These are phyloP conservation scores for Symbiotaphrina buchneri DNA, from an alignment of 495 filamentous ascomycete species.

Conservation along the genomic window DNA sequence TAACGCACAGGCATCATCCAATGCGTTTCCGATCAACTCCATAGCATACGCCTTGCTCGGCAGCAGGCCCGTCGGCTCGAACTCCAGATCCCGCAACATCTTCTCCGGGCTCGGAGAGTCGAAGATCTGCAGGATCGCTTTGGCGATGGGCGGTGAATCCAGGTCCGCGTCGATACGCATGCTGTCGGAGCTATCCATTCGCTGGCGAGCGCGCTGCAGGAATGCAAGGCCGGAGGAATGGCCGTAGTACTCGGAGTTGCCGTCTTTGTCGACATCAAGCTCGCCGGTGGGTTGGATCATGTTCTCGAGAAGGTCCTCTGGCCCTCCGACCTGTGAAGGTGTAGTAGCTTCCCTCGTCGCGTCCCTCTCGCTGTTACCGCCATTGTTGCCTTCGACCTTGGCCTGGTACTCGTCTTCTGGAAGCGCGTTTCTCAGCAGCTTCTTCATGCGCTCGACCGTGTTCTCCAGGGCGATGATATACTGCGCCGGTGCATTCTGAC, in stretches of 20 bases:
- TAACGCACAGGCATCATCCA: constrained; percentile 69
- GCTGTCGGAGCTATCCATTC: no score
- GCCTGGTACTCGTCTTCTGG: constrained; percentile 58
- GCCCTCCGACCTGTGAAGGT: constrained; percentile 13
- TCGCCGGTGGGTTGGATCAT: constrained; percentile 84
- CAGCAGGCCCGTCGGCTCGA: constrained; percentile 27
- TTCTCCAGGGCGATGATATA: constrained; percentile 81
- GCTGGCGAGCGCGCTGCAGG: constrained; percentile 59
- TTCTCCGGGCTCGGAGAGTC: no score
- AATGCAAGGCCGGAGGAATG: constrained; percentile 81
- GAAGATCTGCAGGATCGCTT: constrained; percentile 24
- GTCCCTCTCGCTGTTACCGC: constrained; percentile 1
- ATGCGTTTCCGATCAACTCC: constrained; percentile 46
- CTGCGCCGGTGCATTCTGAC: no score
- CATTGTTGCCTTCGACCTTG: constrained; percentile 4
- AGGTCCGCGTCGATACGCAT: constrained; percentile 12
- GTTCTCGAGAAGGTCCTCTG: constrained; percentile 64
- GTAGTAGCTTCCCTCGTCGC: no score
- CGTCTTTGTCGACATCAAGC: constrained; percentile 73
- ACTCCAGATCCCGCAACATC: no score
- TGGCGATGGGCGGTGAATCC: constrained; percentile 14
- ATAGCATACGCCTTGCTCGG: constrained; percentile 43
- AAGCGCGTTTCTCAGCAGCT: constrained; percentile 49
- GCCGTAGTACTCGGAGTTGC: constrained; percentile 86
- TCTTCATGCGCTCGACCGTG: constrained; percentile 62